Conservation (phyloP, 2,329 filamentous ascomycete species). For the Stromatinia cepivora region DNA sequence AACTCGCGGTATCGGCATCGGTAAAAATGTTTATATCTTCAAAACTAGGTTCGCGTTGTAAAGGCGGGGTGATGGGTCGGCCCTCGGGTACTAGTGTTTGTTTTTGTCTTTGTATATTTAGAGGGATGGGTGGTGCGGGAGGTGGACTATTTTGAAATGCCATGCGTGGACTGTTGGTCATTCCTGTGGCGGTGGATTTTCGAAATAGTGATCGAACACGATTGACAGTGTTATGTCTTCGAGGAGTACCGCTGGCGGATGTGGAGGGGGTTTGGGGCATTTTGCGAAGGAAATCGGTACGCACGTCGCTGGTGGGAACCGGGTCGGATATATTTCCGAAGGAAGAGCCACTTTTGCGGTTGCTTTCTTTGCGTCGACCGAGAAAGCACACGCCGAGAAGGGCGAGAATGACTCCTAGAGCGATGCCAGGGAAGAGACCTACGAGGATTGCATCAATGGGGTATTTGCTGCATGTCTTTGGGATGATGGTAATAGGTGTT, state of each 20-base stretch:
- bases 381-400: slow-evolving; percentile 45
- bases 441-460: slow-evolving; percentile 25
- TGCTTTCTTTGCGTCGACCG: slow-evolving; percentile 31
- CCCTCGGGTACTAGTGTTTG: background rate
- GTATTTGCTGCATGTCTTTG: slow-evolving; percentile 34
- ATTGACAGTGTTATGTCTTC: slow-evolving; percentile 26
- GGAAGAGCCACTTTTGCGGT: slow-evolving; percentile 43
- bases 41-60: slow-evolving; percentile 48
- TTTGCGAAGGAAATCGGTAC: slow-evolving; percentile 55
- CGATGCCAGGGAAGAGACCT: slow-evolving; percentile 48
- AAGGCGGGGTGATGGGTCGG: slow-evolving; percentile 41
- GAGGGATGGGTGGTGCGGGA: slow-evolving; percentile 30
- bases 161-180: background rate
- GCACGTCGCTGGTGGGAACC: slow-evolving; percentile 51
- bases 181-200: slow-evolving; percentile 27
- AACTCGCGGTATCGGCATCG: slow-evolving; percentile 48
- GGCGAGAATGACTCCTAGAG: slow-evolving; percentile 49
- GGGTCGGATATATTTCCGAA: slow-evolving; percentile 52
- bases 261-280: slow-evolving; percentile 33
- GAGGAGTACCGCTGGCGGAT: slow-evolving; percentile 18
- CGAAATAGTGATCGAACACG: slow-evolving; percentile 37
- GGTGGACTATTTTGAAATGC: slow-evolving; percentile 9
- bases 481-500: slow-evolving; percentile 15
- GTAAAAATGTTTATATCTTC: slow-evolving; percentile 56
- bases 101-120: slow-evolving; percentile 28